phyloP scores from a whole-genome alignment of 2,329 filamentous ascomycete genomes.

The Microdochium paspali region DNA sequence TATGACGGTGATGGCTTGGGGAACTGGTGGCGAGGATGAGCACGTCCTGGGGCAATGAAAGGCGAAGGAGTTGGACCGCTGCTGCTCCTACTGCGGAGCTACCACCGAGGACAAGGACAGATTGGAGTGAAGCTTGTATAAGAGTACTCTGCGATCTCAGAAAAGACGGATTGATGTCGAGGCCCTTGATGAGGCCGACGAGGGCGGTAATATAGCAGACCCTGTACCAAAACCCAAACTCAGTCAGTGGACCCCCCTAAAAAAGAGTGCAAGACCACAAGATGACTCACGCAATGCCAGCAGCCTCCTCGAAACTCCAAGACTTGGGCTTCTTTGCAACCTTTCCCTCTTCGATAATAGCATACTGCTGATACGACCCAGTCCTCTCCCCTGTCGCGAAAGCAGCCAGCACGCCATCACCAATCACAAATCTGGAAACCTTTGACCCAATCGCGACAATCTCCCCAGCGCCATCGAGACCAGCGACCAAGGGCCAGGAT shows the following conservation, averaged over 20 bases:
- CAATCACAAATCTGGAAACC: constrained; percentile 1
- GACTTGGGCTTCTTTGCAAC: constrained; percentile 4
- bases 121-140: not conserved
- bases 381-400: constrained; percentile 3
- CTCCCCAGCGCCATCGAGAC: constrained; percentile 4
- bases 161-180: constrained; percentile 2
- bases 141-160: not conserved
- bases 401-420: constrained; percentile 3
- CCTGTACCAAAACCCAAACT: not conserved
- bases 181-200: constrained; percentile 1
- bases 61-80: constrained; percentile 5
- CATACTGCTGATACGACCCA: constrained; percentile 2
- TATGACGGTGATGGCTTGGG: constrained; percentile 2
- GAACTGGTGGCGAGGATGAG: constrained; percentile 5
- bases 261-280: not conserved
- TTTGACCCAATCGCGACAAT: constrained; percentile 2
- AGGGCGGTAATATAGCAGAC: constrained; percentile 5
- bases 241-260: too few relatives aligned
- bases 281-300: constrained; percentile 1
- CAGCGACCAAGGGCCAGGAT: constrained; percentile 4
- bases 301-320: constrained; percentile 6
- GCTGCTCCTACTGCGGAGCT: constrained; percentile 5
- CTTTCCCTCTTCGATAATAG: constrained; percentile 2
- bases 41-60: constrained; percentile 1
- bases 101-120: constrained; percentile 5